Evolutionary conservation across 2,329 filamentous ascomycete genomes (phyloP).

Genomic region (Claviceps capensis): DNA sequence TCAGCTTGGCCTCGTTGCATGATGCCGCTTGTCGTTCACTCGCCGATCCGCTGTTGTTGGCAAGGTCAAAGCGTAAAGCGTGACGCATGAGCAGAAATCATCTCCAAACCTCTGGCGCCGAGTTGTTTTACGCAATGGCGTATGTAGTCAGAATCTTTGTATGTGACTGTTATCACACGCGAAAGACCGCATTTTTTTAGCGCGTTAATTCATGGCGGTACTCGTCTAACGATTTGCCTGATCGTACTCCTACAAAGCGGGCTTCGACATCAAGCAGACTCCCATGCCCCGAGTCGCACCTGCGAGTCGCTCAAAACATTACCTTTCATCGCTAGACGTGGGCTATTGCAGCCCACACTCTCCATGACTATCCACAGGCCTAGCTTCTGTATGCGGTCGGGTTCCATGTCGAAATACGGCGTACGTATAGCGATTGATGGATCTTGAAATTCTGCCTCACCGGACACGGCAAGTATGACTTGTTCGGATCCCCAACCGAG

Average conservation of each 20-base stretch:
- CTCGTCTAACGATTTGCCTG: too few species aligned
- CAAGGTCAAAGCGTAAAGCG: background rate
- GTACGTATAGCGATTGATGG: constrained; percentile 52
- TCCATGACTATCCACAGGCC: constrained; percentile 75
- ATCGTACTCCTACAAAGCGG: background rate
- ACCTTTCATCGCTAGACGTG: constrained; percentile 32
- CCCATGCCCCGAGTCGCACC: constrained; percentile 30
- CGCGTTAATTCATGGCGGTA: background rate
- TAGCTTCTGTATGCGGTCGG: constrained; percentile 37
- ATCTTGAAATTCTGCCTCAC: constrained; percentile 65
- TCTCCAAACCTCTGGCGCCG: background rate
- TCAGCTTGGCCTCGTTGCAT: background rate
- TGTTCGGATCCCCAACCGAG: constrained; percentile 58
- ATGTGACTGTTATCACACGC: too few species aligned
- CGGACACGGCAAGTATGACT: constrained; percentile 47
- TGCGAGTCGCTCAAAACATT: constrained; percentile 38
- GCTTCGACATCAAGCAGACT: constrained; percentile 9
- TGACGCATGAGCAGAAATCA: background rate
- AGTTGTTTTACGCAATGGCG: background rate
- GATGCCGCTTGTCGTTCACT: background rate
- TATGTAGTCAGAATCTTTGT: background rate
- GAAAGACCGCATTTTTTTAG: background rate
- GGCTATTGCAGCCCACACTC: constrained; percentile 46
- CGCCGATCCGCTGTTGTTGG: background rate
- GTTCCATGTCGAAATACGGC: constrained; percentile 60